These are phyloP conservation scores for Sarcomyxa edulis DNA, from an alignment of 768 basidiomycete species.

Conservation along the genomic window DNA sequence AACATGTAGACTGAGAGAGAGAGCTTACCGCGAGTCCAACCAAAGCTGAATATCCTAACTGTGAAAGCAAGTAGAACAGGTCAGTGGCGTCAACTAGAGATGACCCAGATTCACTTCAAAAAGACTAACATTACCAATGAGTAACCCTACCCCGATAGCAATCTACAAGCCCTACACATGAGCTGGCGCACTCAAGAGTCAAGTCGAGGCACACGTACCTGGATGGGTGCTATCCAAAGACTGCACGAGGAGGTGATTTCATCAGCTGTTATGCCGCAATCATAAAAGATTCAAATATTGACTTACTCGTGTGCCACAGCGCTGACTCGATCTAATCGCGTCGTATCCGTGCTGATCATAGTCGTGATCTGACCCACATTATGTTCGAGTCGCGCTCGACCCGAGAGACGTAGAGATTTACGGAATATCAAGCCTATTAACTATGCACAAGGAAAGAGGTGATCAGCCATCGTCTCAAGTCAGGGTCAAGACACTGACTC, in stretches of 20 bases:
- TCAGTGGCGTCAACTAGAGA: neutral
- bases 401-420: constrained; percentile 50
- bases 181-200: neutral
- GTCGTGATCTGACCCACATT: constrained; percentile 47
- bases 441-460: constrained; percentile 8
- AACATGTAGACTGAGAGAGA: constrained; percentile 8
- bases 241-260: constrained; percentile 10
- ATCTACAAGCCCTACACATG: constrained; percentile 22
- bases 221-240: constrained; percentile 27
- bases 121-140: constrained; percentile 38
- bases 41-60: constrained; percentile 52
- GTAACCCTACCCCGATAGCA: constrained; percentile 41
- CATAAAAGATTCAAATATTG: neutral
- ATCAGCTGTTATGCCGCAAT: no score
- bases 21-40: constrained; percentile 39
- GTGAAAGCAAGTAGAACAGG: neutral
- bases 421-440: constrained; percentile 33
- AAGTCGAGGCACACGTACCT: constrained; percentile 11
- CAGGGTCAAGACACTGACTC: constrained; percentile 17
- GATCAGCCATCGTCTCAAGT: no score
- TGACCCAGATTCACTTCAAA: neutral
- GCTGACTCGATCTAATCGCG: constrained; percentile 32
- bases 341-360: constrained; percentile 44
- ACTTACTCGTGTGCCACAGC: constrained; percentile 23
- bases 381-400: constrained; percentile 37